Percentiles rank a stretch among this genome's conserved stretches.
Evolutionary conservation across 140 eudicot species (phyloP).

Genomic region (Stevia rebaudiana): DNA sequence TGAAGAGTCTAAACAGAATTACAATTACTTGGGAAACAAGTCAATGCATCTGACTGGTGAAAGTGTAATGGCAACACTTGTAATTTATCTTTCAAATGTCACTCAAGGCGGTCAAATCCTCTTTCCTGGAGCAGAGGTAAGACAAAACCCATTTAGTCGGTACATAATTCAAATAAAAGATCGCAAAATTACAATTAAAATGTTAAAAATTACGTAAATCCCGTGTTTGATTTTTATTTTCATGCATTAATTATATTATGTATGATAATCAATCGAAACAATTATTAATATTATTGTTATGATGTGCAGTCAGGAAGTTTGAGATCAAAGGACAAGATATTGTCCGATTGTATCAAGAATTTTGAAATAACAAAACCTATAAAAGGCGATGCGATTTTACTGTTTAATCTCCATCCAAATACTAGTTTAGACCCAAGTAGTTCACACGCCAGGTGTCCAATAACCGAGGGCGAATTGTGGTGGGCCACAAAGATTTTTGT

Average conservation of each 20-base stretch:
- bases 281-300: neutral
- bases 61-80: slow-evolving; percentile 60
- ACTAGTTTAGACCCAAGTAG: slow-evolving; percentile 63
- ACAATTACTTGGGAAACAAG: slow-evolving; percentile 35
- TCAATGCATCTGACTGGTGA: slow-evolving; percentile 30
- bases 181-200: too few species aligned
- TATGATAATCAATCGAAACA: neutral
- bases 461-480: slow-evolving; percentile 77
- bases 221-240: too few species aligned
- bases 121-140: slow-evolving; percentile 70
- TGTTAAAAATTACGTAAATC: too few species aligned
- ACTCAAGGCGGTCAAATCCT: slow-evolving; percentile 77
- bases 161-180: neutral
- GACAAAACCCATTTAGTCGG: slow-evolving; percentile 5
- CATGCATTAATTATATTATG: neutral
- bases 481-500: slow-evolving; percentile 56
- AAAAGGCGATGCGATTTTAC: slow-evolving; percentile 69
- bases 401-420: slow-evolving; percentile 68
- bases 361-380: slow-evolving; percentile 42
- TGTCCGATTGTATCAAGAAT: slow-evolving; percentile 47
- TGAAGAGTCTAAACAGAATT: slow-evolving; percentile 47
- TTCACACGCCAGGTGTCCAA: slow-evolving; percentile 63
- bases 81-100: slow-evolving; percentile 77
- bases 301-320: slow-evolving; percentile 32
- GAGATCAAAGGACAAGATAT: slow-evolving; percentile 34